Base-by-base conservation (phyloP, 2,329 filamentous ascomycete genomes). In the Fusarium sp. region DNA sequence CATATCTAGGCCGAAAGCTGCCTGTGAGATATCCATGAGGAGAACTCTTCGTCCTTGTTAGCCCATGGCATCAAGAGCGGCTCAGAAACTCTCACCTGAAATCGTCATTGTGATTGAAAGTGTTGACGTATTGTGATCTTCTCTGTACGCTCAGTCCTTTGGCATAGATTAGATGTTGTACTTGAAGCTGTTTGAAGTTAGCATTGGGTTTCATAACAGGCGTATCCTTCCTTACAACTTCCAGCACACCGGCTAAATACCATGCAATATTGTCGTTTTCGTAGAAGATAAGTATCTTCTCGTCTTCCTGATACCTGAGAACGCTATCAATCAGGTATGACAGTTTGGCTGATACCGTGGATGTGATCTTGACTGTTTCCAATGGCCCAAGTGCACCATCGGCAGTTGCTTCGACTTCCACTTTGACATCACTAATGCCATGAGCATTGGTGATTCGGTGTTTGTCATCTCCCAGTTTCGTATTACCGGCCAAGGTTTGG, bases 261-360 rank as follows among this genome's bases (percentile, higher is more conserved):
- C 90, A 97, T 3, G 94, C 95, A 5, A 93, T 88, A 75, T 97
- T 96, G 69, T 96, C 93, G 38, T 93, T 92, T 69, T 97, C 94
- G 80, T 98, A 98, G 81, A 98, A 98, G 15, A 98, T 89, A 59
- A 98, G 90, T 8, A 97, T 96, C 81, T 98, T 97, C 78, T 98
- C 95, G 0, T 88, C 83, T 2, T 86, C 82, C 60, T 96, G 90
- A 70, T 95, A 86, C 59, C 88, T 85, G 10, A 91, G 81, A 18
- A 98, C 90, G 38, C 90, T 87, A 61, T 95, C 92, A 24, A 98
- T 84, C 11, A 98, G 85, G 78, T 98, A 98, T 6, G 93, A 95
- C 6, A 98, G 86, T 81, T 98, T 98, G 0, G 93, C 91, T 0
- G 95, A 98, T 0, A 91, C 90, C 0, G 95, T 98, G 8, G 94